Percentiles rank a stretch among this genome's conserved stretches.
Conservation (phyloP, 805 yeast species). For the Lipomyces yamanashiensis region DNA sequence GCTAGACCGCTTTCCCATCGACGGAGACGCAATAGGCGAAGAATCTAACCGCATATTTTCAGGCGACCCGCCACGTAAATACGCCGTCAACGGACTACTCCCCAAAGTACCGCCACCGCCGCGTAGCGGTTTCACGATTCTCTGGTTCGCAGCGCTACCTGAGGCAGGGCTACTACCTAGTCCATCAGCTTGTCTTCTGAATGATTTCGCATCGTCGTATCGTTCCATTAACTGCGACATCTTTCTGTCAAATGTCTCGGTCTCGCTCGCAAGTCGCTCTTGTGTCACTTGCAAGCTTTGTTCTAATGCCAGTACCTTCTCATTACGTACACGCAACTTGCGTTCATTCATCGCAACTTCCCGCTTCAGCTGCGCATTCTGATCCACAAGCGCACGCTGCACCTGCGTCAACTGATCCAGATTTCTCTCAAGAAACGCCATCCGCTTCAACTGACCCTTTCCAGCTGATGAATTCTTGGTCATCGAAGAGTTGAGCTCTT, state of each 20-base stretch:
- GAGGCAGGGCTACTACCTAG: constrained; percentile 12
- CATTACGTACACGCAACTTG: constrained; percentile 61
- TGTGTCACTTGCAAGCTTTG: constrained; percentile 57
- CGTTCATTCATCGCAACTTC: constrained; percentile 61
- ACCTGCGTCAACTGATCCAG: constrained; percentile 62
- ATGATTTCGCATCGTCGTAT: constrained; percentile 38
- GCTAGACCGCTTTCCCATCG: constrained; percentile 7
- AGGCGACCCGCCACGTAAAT: constrained; percentile 6
- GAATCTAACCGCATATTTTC: constrained; percentile 6
- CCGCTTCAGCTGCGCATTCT: constrained; percentile 60
- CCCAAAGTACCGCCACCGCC: constrained; percentile 51
- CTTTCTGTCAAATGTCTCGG: constrained; percentile 52
- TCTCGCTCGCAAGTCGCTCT: constrained; percentile 53
- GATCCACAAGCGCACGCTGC: constrained; percentile 64
- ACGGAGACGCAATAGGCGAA: constrained; percentile 11
- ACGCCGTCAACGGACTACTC: constrained; percentile 20
- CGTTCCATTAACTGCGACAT: constrained; percentile 34
- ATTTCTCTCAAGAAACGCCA: constrained; percentile 61
- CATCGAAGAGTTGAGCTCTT: constrained; percentile 45
- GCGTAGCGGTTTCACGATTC: constrained; percentile 65
- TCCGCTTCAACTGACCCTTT: constrained; percentile 51
- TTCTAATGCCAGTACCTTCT: constrained; percentile 61
- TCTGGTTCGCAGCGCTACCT: constrained; percentile 40
- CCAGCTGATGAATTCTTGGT: constrained; percentile 38
- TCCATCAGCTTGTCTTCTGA: constrained; percentile 25